Evolutionary conservation across 371 early-diverging fungal genomes (phyloP).

Genomic region (Mucor indicus): DNA sequence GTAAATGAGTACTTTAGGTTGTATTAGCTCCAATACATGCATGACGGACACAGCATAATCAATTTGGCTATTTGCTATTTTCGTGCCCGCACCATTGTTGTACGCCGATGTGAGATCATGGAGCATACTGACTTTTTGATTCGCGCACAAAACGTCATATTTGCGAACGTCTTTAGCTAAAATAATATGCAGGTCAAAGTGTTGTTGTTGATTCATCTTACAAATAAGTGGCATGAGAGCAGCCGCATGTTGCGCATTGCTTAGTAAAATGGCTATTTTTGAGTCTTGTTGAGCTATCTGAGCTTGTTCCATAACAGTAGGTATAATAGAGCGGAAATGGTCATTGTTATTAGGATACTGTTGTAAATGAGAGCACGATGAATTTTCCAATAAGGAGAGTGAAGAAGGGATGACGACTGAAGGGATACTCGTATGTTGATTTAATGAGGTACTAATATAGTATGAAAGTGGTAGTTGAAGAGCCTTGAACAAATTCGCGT

Average conservation of each 20-base stretch:
- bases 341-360: too few species aligned
- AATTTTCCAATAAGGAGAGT: conserved; percentile 2
- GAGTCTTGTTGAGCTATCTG: too few species aligned
- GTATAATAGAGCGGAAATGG: too few species aligned
- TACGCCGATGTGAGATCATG: conserved; percentile 3
- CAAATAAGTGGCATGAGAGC: too few species aligned
- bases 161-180: too few species aligned
- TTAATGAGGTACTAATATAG: conserved; percentile 33
- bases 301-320: too few species aligned
- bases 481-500: background rate
- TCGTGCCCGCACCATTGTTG: conserved; percentile 3
- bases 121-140: background rate
- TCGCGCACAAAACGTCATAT: too few species aligned
- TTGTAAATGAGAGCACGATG: too few species aligned
- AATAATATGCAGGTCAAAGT: conserved; percentile 4
- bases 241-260: too few species aligned
- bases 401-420: conserved; percentile 29
- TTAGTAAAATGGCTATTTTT: too few species aligned
- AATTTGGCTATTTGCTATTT: too few species aligned
- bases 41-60: conserved; percentile 1
- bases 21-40: conserved; percentile 16
- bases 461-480: conserved; percentile 24
- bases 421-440: conserved; percentile 21
- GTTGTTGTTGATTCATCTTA: background rate
- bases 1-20: conserved; percentile 23